Percentiles rank a stretch among this genome's conserved stretches.
Evolutionary conservation across 257 asterid genomes (phyloP).

Genomic region (Parsonsia alboflavescens): DNA sequence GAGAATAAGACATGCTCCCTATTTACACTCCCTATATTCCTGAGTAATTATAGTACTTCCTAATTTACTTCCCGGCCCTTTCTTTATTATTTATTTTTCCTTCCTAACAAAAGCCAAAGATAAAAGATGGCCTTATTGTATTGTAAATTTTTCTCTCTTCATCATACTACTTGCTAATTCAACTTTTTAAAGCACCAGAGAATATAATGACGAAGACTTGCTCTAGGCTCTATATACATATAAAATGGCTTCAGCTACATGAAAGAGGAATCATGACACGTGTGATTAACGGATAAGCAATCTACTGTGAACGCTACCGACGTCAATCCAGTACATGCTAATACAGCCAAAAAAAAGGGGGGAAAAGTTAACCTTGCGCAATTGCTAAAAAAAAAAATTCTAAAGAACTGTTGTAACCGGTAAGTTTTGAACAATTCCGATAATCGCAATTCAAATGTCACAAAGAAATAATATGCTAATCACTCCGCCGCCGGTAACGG

Average conservation of each 20-base stretch:
- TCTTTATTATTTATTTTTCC: too few species aligned
- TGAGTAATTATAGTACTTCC: too few species aligned
- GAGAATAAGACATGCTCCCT: too few species aligned
- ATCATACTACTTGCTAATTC: neutral
- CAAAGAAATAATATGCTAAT: too few species aligned
- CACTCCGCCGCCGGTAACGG: neutral
- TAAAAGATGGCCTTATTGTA: neutral
- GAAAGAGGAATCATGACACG: neutral
- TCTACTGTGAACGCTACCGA: neutral
- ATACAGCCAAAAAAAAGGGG: neutral
- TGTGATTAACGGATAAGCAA: slow-evolving; percentile 17
- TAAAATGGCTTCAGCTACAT: too few species aligned
- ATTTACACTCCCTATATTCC: too few species aligned
- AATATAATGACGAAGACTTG: too few species aligned
- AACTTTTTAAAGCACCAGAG: neutral
- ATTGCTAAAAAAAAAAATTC: neutral
- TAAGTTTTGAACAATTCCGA: neutral
- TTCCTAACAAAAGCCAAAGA: neutral
- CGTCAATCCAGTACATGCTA: neutral
- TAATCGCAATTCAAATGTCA: neutral
- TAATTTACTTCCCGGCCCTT: too few species aligned
- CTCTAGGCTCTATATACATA: too few species aligned
- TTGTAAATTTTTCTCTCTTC: neutral
- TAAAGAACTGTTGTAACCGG: neutral
- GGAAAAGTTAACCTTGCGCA: neutral